Percentiles rank a stretch among this genome's conserved stretches.
Evolutionary conservation across 768 basidiomycete species (phyloP).

Genomic region (Panaeolus papilionaceus): DNA sequence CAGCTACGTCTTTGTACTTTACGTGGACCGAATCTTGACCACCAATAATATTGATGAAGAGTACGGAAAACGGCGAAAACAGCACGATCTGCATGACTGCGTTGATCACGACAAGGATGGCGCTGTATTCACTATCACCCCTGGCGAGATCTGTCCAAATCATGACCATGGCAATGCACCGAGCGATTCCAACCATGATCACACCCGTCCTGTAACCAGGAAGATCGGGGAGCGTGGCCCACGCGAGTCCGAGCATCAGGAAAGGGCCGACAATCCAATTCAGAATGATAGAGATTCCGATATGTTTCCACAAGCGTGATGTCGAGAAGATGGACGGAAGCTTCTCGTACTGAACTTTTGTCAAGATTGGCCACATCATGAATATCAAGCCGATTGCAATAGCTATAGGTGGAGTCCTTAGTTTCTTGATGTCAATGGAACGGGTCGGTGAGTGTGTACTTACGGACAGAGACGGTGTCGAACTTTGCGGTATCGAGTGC

Average conservation of each 20-base stretch:
- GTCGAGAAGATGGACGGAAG: slow-evolving; percentile 64
- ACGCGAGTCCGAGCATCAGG: slow-evolving; percentile 84
- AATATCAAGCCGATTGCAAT: slow-evolving; percentile 82
- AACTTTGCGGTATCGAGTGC: slow-evolving; percentile 69
- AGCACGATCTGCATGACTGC: slow-evolving; percentile 79
- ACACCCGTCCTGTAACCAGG: slow-evolving; percentile 79
- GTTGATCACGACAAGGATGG: slow-evolving; percentile 82
- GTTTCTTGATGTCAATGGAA: background rate
- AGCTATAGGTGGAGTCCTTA: slow-evolving; percentile 45
- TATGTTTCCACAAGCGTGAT: slow-evolving; percentile 66
- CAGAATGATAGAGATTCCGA: slow-evolving; percentile 68
- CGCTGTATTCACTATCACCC: slow-evolving; percentile 76
- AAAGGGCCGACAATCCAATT: slow-evolving; percentile 87
- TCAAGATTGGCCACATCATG: slow-evolving; percentile 89
- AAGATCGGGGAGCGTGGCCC: slow-evolving; percentile 85
- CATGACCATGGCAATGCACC: slow-evolving; percentile 79
- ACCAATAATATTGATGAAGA: slow-evolving; percentile 78
- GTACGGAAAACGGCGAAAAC: slow-evolving; percentile 74
- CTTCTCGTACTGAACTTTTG: slow-evolving; percentile 78
- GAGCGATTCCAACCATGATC: slow-evolving; percentile 80
- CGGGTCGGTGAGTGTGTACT: slow-evolving; percentile 35
- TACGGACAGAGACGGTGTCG: slow-evolving; percentile 79
- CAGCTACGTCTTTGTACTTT: slow-evolving; percentile 62
- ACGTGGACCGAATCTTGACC: slow-evolving; percentile 51
- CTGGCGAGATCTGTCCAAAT: slow-evolving; percentile 81